These are phyloP conservation scores for Camelina laxa DNA, from an alignment of 345 rosid species.

Conservation along the genomic window DNA sequence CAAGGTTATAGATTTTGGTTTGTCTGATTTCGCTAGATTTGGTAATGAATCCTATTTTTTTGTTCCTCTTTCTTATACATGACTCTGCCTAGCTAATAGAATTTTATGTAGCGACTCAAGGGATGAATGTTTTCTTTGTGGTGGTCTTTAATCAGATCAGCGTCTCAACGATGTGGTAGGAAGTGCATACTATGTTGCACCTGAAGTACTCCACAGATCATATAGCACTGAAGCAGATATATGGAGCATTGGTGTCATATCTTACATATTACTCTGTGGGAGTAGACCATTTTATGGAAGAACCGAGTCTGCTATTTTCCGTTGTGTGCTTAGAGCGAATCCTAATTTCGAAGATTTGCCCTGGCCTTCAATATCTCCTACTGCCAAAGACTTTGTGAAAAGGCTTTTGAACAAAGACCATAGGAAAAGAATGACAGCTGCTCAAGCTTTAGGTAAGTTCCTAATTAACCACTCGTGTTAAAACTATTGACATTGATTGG, in stretches of 20 bases:
- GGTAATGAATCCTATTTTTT: conserved; percentile 49
- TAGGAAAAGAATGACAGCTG: conserved; percentile 97
- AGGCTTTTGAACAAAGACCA: conserved; percentile 94
- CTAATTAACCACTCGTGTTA: neutral
- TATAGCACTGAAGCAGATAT: conserved; percentile 92
- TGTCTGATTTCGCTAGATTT: conserved; percentile 78
- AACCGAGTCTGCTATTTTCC: conserved; percentile 96
- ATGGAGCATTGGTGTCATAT: conserved; percentile 97
- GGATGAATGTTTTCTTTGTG: neutral
- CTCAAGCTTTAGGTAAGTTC: conserved; percentile 86
- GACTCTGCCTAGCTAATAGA: neutral
- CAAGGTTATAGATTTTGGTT: conserved; percentile 96
- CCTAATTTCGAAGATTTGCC: conserved; percentile 91
- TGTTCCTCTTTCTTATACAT: neutral
- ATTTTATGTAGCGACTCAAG: conserved; percentile 8
- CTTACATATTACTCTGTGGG: conserved; percentile 93
- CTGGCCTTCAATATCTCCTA: conserved; percentile 86
- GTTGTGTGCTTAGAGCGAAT: conserved; percentile 90
- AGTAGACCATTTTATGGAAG: conserved; percentile 96
- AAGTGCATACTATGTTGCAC: conserved; percentile 98
- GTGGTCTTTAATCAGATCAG: conserved; percentile 60
- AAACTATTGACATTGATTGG: conserved; percentile 9
- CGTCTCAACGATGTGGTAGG: conserved; percentile 97
- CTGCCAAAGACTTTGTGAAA: conserved; percentile 89
- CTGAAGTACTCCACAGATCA: conserved; percentile 98